Evolutionary conservation across 768 basidiomycete genomes (phyloP).

Genomic region (Lactarius deliciosus): DNA sequence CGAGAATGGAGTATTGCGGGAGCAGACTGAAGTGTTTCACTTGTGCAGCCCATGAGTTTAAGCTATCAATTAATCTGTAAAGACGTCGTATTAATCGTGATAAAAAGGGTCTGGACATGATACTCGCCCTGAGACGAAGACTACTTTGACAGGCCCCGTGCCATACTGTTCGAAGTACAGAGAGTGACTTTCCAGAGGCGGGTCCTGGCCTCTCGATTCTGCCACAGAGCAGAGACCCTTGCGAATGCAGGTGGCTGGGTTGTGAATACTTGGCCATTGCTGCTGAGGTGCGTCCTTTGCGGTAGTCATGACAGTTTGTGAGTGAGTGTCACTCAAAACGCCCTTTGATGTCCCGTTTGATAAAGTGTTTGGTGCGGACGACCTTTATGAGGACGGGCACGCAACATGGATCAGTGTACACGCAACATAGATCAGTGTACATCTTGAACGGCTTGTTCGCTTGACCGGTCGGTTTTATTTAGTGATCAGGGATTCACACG

Average conservation of each 20-base stretch:
- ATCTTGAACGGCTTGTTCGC: conserved; percentile 41
- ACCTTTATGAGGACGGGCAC: conserved; percentile 48
- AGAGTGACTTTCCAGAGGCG: conserved; percentile 62
- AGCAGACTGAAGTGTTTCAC: conserved; percentile 59
- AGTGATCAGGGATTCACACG: too few species aligned
- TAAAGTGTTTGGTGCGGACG: conserved; percentile 52
- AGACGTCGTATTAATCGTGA: neutral
- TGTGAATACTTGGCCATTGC: conserved; percentile 50
- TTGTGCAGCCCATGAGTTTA: conserved; percentile 64
- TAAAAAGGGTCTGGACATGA: neutral
- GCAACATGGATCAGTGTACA: conserved; percentile 46
- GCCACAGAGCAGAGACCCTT: conserved; percentile 77
- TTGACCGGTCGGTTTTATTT: conserved; percentile 58
- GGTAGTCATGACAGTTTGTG: neutral
- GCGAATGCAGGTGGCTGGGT: conserved; percentile 57
- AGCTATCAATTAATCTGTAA: conserved; percentile 58
- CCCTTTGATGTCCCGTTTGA: conserved; percentile 44
- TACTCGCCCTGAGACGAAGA: conserved; percentile 73
- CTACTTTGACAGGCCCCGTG: conserved; percentile 56
- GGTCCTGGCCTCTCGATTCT: conserved; percentile 42
- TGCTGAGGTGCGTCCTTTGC: neutral
- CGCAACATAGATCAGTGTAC: conserved; percentile 46
- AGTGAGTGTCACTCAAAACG: neutral
- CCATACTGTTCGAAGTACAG: conserved; percentile 83
- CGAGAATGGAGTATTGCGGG: conserved; percentile 57